Base-by-base conservation (phyloP, 768 basidiomycete species). In the Phanerodontia chrysosporium region DNA sequence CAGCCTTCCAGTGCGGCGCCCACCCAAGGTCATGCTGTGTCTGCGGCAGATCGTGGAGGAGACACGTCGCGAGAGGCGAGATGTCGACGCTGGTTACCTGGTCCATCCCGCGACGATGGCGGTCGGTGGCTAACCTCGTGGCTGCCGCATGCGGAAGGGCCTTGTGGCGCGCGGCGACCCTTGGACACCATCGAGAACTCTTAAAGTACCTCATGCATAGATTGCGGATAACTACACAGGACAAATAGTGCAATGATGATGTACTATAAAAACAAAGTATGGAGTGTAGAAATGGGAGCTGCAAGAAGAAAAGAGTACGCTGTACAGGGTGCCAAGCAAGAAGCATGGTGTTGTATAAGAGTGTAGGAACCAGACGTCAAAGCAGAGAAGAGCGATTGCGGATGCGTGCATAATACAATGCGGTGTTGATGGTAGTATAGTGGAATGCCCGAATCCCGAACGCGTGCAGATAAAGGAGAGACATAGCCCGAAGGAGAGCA, bases 171-270 rank as follows among this genome's bases (percentile, higher is more conserved):
- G 18, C 8, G 39, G 39, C 39, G 18, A 18, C 39, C 39, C 8
- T 36, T 48, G 57, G n/a, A 49, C 22, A 18, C 46, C 1, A 22
- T n/a, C 35, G 9, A n/a, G 35, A 45, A 13, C 32, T 51, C 22
- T 21, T 51, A 30, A 51, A 51, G 52, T 42, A 67, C 59, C 62
- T 58, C 62, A 63, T 57, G 64, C 63, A 62, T 67, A 65, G 64
- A 67, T 67, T 67, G 70, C 68, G 78, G 81, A 83, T 81, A 82
- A 86, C 83, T 87, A 87, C 84, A 86, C 81, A 80, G 81, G 80
- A 80, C 80, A 83, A 82, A 81, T 82, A 81, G 78, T 78, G 81
- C 80, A 81, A 80, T 78, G 46, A 79, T 61, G 68, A 69, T 70
- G 69, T 73, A 83, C 81, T 84, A 84, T 85, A 79, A 84, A 76